Percentiles rank a stretch among this genome's conserved stretches.
Conservation (phyloP, 768 basidiomycete genomes). For the Mycena vitilis region DNA sequence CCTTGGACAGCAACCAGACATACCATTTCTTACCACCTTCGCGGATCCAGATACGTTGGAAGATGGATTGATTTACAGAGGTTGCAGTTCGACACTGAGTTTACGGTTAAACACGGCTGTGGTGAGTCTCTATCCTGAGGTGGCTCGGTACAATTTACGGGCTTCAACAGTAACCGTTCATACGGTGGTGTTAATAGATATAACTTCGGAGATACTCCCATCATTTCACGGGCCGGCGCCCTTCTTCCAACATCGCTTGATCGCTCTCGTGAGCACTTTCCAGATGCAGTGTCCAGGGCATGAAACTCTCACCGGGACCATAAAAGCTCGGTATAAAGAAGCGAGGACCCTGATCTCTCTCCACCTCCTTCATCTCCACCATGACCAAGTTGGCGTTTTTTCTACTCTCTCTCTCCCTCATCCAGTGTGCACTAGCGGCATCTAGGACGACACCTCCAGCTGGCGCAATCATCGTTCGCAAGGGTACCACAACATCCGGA, state of each 20-base stretch:
- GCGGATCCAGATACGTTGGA: no score
- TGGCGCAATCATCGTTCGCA: slow-evolving; percentile 56
- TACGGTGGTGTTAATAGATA: no score
- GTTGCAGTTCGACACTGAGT: no score
- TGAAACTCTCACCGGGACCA: background rate
- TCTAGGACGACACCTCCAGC: slow-evolving; percentile 56
- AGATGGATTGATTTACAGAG: no score
- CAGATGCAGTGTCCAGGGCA: background rate
- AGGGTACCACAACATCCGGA: slow-evolving; percentile 51
- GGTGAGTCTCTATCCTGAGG: no score
- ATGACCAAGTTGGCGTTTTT: slow-evolving; percentile 23
- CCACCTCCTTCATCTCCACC: background rate
- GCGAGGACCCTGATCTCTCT: background rate
- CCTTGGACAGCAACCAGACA: no score
- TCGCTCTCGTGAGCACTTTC: slow-evolving; percentile 2
- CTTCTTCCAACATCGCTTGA: background rate
- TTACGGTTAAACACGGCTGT: no score
- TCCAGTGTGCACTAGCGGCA: slow-evolving; percentile 40
- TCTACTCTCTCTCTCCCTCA: slow-evolving; percentile 1
- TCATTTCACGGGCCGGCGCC: background rate
- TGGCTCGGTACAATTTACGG: no score
- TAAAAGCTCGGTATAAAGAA: background rate
- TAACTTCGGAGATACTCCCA: background rate
- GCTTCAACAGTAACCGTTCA: no score
- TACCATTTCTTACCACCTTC: no score